Evolutionary conservation across 176 grass and related monocot species (phyloP).

Genomic region (Oropetium thomaeum): DNA sequence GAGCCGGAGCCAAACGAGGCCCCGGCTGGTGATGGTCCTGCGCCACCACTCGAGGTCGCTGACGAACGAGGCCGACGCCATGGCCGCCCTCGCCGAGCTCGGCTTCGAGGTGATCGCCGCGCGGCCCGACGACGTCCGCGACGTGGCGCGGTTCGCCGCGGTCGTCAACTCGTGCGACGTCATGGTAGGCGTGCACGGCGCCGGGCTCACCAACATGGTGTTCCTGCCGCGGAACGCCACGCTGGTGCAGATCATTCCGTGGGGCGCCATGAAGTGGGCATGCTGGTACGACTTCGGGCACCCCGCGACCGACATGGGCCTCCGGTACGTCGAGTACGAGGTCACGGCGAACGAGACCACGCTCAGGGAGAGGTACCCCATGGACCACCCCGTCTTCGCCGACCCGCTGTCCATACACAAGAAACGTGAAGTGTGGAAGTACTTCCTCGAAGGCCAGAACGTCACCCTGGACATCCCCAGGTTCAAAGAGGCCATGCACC

Average conservation of each 20-base stretch:
- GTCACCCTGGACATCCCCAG: conserved; percentile 56
- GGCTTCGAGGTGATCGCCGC: conserved; percentile 59
- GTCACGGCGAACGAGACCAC: conserved; percentile 57
- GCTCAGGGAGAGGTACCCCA: conserved; percentile 53
- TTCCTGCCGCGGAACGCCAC: conserved; percentile 69
- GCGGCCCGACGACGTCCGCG: conserved; percentile 9
- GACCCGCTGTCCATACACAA: conserved; percentile 48
- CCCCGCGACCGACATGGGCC: conserved; percentile 45
- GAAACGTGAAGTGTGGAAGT: conserved; percentile 23
- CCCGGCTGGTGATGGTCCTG: conserved; percentile 43
- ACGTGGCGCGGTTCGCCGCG: conserved; percentile 5
- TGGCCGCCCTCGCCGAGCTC: neutral
- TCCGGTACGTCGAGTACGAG: conserved; percentile 77
- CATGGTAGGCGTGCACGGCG: conserved; percentile 94
- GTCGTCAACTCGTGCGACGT: conserved; percentile 94
- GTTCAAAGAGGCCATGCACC: conserved; percentile 39
- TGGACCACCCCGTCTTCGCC: conserved; percentile 50
- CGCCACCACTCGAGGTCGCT: conserved; percentile 46
- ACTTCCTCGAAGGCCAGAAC: conserved; percentile 54
- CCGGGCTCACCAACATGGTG: conserved; percentile 93
- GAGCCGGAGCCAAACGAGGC: conserved; percentile 8
- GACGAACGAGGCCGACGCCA: conserved; percentile 35
- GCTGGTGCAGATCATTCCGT: conserved; percentile 65
- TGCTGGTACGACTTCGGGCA: conserved; percentile 47
- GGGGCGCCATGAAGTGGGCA: conserved; percentile 45